Evolutionary conservation across 495 filamentous ascomycete species (phyloP).

Genomic region (Penicillium silybi): DNA sequence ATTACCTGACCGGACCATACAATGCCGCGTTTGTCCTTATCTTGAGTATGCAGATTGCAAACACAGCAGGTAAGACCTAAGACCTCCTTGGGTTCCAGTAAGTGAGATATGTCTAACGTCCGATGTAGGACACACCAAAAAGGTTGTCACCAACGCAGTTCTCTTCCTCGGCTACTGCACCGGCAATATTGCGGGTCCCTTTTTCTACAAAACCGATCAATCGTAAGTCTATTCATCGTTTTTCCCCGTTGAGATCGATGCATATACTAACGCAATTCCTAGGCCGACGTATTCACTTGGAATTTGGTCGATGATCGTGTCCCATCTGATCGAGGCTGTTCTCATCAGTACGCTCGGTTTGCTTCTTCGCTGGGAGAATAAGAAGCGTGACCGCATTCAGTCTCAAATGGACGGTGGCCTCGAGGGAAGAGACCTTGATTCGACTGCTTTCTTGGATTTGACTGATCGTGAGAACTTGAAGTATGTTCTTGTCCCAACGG

Average conservation of each 20-base stretch:
- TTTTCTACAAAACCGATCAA: constrained; percentile 58
- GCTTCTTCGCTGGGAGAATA: constrained; percentile 53
- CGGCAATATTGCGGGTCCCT: constrained; percentile 55
- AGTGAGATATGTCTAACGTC: neutral
- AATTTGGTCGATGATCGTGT: constrained; percentile 62
- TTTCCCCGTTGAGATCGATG: neutral
- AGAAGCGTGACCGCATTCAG: constrained; percentile 50
- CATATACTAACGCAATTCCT: neutral
- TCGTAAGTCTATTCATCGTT: constrained; percentile 18
- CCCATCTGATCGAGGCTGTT: constrained; percentile 51
- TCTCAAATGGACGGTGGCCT: constrained; percentile 44
- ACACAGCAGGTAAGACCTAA: constrained; percentile 43
- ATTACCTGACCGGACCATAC: constrained; percentile 56
- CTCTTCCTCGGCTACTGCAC: constrained; percentile 52
- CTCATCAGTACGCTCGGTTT: constrained; percentile 45
- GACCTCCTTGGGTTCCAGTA: neutral
- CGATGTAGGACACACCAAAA: constrained; percentile 55
- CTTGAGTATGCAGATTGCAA: constrained; percentile 54
- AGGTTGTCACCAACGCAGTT: constrained; percentile 57
- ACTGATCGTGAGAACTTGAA: constrained; percentile 58
- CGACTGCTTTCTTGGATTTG: constrained; percentile 57
- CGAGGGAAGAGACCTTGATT: constrained; percentile 48
- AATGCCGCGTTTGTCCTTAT: constrained; percentile 58
- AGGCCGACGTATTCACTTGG: constrained; percentile 54
- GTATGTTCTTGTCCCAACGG: constrained; percentile 24